Percentiles rank a stretch among this genome's conserved stretches.
These are phyloP conservation scores for Debaryomyces hansenii DNA, from an alignment of 805 yeast genomes.

Conservation along the genomic window DNA sequence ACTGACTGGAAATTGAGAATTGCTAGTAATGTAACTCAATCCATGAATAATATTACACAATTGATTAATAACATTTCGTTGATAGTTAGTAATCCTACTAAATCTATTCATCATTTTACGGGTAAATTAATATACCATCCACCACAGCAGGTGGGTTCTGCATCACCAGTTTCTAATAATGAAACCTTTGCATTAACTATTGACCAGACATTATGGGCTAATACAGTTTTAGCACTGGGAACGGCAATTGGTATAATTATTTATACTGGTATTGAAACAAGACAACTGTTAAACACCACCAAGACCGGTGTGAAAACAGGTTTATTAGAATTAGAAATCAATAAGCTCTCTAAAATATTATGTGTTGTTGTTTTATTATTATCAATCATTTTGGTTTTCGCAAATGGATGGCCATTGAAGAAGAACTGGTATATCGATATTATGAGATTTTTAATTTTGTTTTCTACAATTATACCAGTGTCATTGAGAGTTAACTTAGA, in stretches of 20 bases:
- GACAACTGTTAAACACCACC: slow-evolving; percentile 94
- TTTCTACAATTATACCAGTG: slow-evolving; percentile 95
- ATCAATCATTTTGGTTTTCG: slow-evolving; percentile 73
- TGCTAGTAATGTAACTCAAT: slow-evolving; percentile 74
- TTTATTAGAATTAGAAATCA: slow-evolving; percentile 85
- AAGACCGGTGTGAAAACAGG: slow-evolving; percentile 86
- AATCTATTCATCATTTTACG: slow-evolving; percentile 74
- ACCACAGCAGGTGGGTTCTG: slow-evolving; percentile 17
- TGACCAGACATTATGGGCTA: slow-evolving; percentile 97
- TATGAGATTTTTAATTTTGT: slow-evolving; percentile 85
- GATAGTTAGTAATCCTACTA: slow-evolving; percentile 82
- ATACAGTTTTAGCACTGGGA: slow-evolving; percentile 94
- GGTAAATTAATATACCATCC: slow-evolving; percentile 67
- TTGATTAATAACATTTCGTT: slow-evolving; percentile 49
- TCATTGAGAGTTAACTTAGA: slow-evolving; percentile 92
- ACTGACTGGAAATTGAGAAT: slow-evolving; percentile 96
- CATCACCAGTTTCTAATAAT: slow-evolving; percentile 24
- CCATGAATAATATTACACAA: slow-evolving; percentile 44
- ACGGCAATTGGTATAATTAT: slow-evolving; percentile 84
- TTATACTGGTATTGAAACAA: slow-evolving; percentile 90
- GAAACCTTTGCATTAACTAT: slow-evolving; percentile 67
- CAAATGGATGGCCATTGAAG: slow-evolving; percentile 66
- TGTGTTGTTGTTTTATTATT: slow-evolving; percentile 83
- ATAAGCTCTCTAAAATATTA: slow-evolving; percentile 79
- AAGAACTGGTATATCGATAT: slow-evolving; percentile 85